Conservation (phyloP, 2,329 filamentous ascomycete genomes). For the Metarhizium humberi region DNA sequence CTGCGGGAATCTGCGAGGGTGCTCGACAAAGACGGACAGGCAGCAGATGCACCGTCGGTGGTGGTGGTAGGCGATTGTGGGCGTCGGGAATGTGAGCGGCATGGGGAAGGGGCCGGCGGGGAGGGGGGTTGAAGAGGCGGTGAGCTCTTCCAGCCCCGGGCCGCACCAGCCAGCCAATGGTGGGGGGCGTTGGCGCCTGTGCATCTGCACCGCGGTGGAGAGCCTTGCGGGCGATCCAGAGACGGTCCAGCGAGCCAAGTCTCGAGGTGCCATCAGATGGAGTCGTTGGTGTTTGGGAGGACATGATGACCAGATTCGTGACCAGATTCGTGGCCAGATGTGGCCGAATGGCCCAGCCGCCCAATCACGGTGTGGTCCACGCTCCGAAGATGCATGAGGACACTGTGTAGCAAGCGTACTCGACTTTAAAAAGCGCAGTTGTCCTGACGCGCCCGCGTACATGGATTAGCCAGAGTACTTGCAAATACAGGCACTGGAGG, state of each 20-base stretch:
- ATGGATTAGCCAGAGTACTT: not conserved
- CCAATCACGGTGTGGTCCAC: not conserved
- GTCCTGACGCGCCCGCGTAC: no score
- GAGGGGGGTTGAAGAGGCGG: slow-evolving; percentile 26
- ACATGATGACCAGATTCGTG: not conserved
- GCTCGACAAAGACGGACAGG: slow-evolving; percentile 4
- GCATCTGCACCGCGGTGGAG: slow-evolving; percentile 19
- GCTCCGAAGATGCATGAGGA: not conserved
- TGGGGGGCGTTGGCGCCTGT: slow-evolving; percentile 18
- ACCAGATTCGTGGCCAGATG: not conserved
- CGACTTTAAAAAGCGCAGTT: not conserved
- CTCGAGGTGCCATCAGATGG: not conserved
- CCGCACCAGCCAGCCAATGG: slow-evolving; percentile 26
- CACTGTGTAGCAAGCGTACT: not conserved
- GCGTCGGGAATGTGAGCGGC: slow-evolving; percentile 5
- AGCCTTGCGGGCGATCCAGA: slow-evolving; percentile 15
- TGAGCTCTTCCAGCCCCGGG: slow-evolving; percentile 25
- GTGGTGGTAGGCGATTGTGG: not conserved
- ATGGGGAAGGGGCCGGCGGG: slow-evolving; percentile 8
- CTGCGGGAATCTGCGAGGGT: slow-evolving; percentile 1
- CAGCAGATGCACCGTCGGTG: not conserved
- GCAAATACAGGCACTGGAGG: no score
- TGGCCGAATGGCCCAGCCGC: not conserved
- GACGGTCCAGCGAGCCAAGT: not conserved
- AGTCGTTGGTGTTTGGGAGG: not conserved